Evolutionary conservation across 257 asterid genomes (phyloP).

Genomic region (Solanum ahanhuiri): DNA sequence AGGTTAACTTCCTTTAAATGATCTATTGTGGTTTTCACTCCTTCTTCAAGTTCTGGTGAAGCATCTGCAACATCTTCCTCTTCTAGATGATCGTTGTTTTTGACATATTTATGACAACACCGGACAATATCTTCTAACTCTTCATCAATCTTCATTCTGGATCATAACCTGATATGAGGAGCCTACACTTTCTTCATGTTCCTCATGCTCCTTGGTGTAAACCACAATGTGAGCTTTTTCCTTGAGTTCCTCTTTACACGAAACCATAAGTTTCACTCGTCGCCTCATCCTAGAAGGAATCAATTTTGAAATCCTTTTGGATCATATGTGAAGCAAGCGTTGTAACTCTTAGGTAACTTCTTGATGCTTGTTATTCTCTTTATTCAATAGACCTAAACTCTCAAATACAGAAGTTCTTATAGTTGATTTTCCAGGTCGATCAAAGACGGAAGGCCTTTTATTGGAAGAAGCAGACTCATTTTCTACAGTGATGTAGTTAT

Average conservation of each 20-base stretch:
- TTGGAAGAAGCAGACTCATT: neutral
- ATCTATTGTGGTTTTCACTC: no score
- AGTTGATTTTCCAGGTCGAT: no score
- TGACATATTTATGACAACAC: neutral
- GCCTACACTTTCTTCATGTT: neutral
- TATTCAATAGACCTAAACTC: neutral
- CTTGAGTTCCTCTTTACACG: no score
- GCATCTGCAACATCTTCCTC: neutral
- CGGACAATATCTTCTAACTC: neutral
- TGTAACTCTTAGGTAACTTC: neutral
- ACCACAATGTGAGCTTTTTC: neutral
- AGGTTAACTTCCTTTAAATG: neutral
- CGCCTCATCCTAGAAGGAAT: neutral
- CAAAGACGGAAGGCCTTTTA: no score
- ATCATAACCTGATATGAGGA: neutral
- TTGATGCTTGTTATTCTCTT: neutral
- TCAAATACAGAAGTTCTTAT: neutral
- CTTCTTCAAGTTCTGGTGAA: neutral
- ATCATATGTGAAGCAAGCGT: no score
- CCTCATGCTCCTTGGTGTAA: neutral
- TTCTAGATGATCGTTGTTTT: neutral
- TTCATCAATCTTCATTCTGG: neutral
- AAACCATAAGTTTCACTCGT: neutral
- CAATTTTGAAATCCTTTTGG: neutral
- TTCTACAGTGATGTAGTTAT: no score